Evolutionary conservation across 2,329 filamentous ascomycete genomes (phyloP), one percentile per base, ranked within the genome.

Genomic region (Thelonectria olida): DNA sequence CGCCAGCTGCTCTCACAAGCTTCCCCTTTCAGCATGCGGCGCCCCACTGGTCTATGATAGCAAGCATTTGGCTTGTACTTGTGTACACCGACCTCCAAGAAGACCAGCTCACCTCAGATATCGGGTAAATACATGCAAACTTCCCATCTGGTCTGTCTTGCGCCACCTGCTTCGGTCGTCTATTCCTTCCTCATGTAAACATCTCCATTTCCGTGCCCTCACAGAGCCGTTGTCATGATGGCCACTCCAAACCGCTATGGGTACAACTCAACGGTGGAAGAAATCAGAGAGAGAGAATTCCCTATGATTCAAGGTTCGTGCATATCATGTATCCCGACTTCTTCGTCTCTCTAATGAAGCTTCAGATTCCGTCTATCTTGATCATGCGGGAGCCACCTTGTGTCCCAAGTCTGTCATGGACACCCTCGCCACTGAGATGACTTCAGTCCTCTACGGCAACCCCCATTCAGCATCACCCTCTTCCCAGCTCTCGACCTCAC

Each of bases 371-470:
- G 83, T 89, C 47, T 98, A 97, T 75, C 89, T 98, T 58, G 95
- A 98, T 71, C 94, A 98, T 90, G 93, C 93, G 0, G 95, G 93
- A n/a, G 92, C 92, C n/a, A 95, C 94, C 0, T 82, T 91, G 1
- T 92, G 91, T 73, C 83, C 93, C 41, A 95, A 91, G 75, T 93
- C 92, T 27, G 79, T 96, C 22, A 89, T 98, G 76, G 90, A 95
- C 66, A 82, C 80, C 22, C 97, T 97, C 77, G 88, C 92, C 8
- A 76, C 80, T n/a, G 92, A 96, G 61, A 90, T 97, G 84, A 89
- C 90, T 23, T 82, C 85, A 4, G 91, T 89, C 69, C 81, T 98
- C 0, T 93, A 94, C 68, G 95, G 94, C 36, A 98, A 98, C 65
- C 95, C 95, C 1, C 95, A 98, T 77, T 97, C 95, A 1, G 90